Evolutionary conservation across 2,329 filamentous ascomycete species (phyloP), one percentile per base, ranked within the genome.

Genomic region (Pseudogymnoascus sp.): DNA sequence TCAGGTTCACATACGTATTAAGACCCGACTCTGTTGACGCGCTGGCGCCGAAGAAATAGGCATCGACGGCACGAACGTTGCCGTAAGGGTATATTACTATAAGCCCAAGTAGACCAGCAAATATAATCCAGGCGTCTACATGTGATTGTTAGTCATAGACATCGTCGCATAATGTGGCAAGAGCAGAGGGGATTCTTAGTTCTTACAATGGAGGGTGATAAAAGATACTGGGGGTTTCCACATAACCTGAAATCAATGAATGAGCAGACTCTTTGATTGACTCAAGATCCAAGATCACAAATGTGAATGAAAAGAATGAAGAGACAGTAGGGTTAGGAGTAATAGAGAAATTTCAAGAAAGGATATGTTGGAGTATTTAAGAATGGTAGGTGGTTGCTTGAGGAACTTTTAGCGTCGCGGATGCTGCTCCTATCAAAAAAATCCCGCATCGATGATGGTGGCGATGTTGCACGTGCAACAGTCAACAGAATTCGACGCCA

Each of bases 21-120:
- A 83, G 69, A 0, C 81, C 81, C 0, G 80, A 81, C 66, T 80
- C 78, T 4, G 80, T 82, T 0, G 78, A 77, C 1, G 75, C 75
- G 67, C 79, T 82, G 64, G 74, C 76, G 14, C 79, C 79, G 38
- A 82, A 79, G 70, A 82, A 80, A 69, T 78, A 81, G 21, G 78
- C 75, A 72, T 83, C 80, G 19, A 81, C 72, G 0, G 76, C 76
- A 3, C 66, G 65, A 4, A 79, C 53, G 62, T 79, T 79, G 29
- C 76, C 76, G 60, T 74, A 70, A 1, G 75, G 75, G 42, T 72
- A 74, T 19, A 79, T 65, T 47, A 78, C 67, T 26, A 74, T 65
- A 53, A 77, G 64, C n/a, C 70, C 72, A 14, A 77, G 56, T 33
- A 79, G 67, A 19, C 73, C 70, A 26, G 76, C 71, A 21, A 67